Evolutionary conservation across 768 basidiomycete species (phyloP), one percentile per base, ranked within the genome.

Genomic region (Collybia sp.): DNA sequence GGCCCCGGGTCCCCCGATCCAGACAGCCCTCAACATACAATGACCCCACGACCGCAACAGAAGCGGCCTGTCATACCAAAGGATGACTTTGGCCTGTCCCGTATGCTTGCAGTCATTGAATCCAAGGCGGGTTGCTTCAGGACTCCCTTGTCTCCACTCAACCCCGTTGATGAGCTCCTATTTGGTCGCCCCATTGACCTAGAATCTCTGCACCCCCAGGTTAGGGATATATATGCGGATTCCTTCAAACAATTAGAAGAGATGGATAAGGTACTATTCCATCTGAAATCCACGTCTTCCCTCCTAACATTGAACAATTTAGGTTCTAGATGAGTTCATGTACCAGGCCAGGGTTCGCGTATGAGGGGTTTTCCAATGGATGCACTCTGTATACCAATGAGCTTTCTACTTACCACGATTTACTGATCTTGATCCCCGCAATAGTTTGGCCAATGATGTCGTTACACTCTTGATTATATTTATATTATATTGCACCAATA

Each of bases 61-160:
- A 79, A 71, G 50, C 75, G 65, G 38, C 70, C 74, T 30, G 60
- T 78, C 36, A 63, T 85, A 40, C 79, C 79, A n/a, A 76, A 74
- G 50, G 83, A 94, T 58, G 91, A 94, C 61, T 94, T 94, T 65
- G 93, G 93, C 1, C 69, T 95, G 18, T 67, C 79, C 6, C 76
- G 83, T 43, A 93, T 96, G 89, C 76, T 96, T 76, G 85, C 89
- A 18, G 73, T 94, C 36, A 92, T 96, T 45, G 85, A 93, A 62
- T 75, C 77, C 32, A 73, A 75, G 30, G 82, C 80, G 18, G 58
- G 69, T n/a, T 52, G 61, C 15, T 69, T 70, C 1, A 64, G 54
- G 52, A 53, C 54, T 40, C 35, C 58, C n/a, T 36, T 63, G 25
- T 58, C 63, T 9, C 63, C 64, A 15, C 53, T 80, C 50, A 75